These are phyloP conservation scores for Colletotrichum horii DNA, from an alignment of 2,329 filamentous ascomycete species.

Conservation along the genomic window DNA sequence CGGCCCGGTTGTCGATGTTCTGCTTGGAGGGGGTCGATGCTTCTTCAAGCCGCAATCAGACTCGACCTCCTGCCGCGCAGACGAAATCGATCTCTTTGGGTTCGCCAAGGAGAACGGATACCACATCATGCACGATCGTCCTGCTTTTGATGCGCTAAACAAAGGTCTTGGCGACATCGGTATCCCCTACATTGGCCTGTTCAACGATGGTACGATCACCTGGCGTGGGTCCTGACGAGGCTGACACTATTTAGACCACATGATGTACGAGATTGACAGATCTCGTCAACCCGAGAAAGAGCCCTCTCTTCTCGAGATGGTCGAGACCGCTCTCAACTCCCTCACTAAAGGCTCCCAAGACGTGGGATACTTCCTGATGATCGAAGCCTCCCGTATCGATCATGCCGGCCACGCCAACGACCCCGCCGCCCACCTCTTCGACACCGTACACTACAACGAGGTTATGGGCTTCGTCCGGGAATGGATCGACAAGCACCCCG, in stretches of 20 bases:
- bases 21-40: slow-evolving; percentile 45
- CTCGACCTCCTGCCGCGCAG: slow-evolving; percentile 38
- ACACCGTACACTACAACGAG: slow-evolving; percentile 44
- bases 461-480: slow-evolving; percentile 39
- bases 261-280: slow-evolving; percentile 41
- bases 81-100: slow-evolving; percentile 39
- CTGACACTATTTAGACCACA: slow-evolving; percentile 17
- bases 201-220: slow-evolving; percentile 33
- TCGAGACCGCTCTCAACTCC: slow-evolving; percentile 39
- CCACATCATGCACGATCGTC: slow-evolving; percentile 38
- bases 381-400: slow-evolving; percentile 41
- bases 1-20: slow-evolving; percentile 40
- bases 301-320: slow-evolving; percentile 44
- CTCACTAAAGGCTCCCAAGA: slow-evolving; percentile 32
- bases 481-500: slow-evolving; percentile 43
- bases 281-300: slow-evolving; percentile 32
- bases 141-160: slow-evolving; percentile 35
- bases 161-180: slow-evolving; percentile 29
- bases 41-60: slow-evolving; percentile 44
- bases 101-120: slow-evolving; percentile 38
- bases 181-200: slow-evolving; percentile 42
- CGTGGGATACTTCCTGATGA: slow-evolving; percentile 46
- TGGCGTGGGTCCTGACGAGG: not conserved
- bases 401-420: slow-evolving; percentile 55
- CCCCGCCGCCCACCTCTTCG: slow-evolving; percentile 55